These are phyloP conservation scores for Davidsoniella australis DNA, from an alignment of 2,329 filamentous ascomycete species.

Conservation along the genomic window DNA sequence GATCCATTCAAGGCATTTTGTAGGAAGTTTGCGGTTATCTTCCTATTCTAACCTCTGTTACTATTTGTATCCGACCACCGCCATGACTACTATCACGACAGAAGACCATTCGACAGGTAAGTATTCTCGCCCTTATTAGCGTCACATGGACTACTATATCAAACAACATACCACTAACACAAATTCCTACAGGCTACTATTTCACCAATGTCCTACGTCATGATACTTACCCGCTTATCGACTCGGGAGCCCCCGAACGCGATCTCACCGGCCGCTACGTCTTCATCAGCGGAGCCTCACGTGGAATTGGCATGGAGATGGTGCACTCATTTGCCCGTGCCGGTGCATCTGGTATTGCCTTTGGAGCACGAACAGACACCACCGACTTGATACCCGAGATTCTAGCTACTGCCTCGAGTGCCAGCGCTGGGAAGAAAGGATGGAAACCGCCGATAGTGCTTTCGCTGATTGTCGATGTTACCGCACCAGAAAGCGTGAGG, in stretches of 20 bases:
- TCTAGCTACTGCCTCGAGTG: background rate
- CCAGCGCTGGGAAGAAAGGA: background rate
- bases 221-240: constrained; percentile 37
- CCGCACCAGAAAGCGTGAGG: constrained; percentile 19
- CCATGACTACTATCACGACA: background rate
- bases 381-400: constrained; percentile 17
- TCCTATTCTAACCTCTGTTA: no score
- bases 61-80: background rate
- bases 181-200: constrained; percentile 11
- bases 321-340: constrained; percentile 39
- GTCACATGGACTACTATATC: background rate
- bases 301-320: constrained; percentile 35
- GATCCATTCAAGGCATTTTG: no score
- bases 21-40: no score
- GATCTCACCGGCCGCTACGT: constrained; percentile 23
- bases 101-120: constrained; percentile 6
- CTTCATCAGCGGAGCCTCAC: constrained; percentile 38
- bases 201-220: constrained; percentile 22
- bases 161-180: background rate
- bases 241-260: constrained; percentile 19
- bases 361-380: constrained; percentile 33
- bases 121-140: background rate
- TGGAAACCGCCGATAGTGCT: constrained; percentile 22
- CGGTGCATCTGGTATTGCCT: constrained; percentile 32
- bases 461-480: constrained; percentile 24